These are phyloP conservation scores for Takashimella tepidaria DNA, from an alignment of 1,284 basidiomycete genomes.

Conservation along the genomic window DNA sequence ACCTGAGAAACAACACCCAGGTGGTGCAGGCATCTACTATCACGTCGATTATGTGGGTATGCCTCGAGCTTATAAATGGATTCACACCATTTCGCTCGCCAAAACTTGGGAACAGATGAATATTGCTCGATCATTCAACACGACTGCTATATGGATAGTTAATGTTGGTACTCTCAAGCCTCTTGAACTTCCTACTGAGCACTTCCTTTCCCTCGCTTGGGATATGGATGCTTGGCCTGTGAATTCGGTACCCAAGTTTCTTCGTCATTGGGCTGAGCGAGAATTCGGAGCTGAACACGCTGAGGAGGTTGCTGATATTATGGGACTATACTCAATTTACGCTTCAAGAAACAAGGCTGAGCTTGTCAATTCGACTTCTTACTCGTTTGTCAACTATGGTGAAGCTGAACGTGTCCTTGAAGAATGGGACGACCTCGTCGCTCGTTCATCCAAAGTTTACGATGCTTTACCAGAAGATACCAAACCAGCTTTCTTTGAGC, in stretches of 20 bases:
- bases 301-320: slow-evolving; percentile 18
- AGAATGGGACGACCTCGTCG: slow-evolving; percentile 53
- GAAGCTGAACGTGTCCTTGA: slow-evolving; percentile 60
- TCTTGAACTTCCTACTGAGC: slow-evolving; percentile 24
- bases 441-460: slow-evolving; percentile 58
- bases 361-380: slow-evolving; percentile 59
- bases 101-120: slow-evolving; percentile 33
- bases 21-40: slow-evolving; percentile 63
- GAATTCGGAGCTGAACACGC: slow-evolving; percentile 22
- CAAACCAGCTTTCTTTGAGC: slow-evolving; percentile 62
- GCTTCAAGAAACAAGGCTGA: slow-evolving; percentile 60
- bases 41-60: slow-evolving; percentile 50
- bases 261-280: slow-evolving; percentile 18
- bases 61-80: slow-evolving; percentile 10
- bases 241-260: slow-evolving; percentile 15
- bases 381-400: slow-evolving; percentile 59
- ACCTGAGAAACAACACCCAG: slow-evolving; percentile 55
- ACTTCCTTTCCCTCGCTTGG: slow-evolving; percentile 24
- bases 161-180: slow-evolving; percentile 28
- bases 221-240: slow-evolving; percentile 22
- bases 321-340: slow-evolving; percentile 10
- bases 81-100: slow-evolving; percentile 4
- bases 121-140: slow-evolving; percentile 28
- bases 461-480: slow-evolving; percentile 51
- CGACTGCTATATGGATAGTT: slow-evolving; percentile 27